Conservation (phyloP, 2,329 filamentous ascomycete genomes). For the Diaporthe destruens region DNA sequence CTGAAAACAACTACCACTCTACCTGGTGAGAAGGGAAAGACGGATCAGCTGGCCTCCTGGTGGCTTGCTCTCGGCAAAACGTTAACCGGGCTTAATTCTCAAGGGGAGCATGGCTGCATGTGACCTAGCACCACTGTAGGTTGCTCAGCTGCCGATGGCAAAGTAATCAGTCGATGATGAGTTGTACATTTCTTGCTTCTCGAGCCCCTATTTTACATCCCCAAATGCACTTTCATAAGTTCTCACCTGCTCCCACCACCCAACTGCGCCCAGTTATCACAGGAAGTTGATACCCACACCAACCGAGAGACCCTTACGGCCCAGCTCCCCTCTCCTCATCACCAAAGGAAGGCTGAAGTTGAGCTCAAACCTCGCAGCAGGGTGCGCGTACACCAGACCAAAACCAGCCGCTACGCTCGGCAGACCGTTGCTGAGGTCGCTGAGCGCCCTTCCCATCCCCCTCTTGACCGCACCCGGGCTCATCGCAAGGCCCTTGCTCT, state of each 20-base stretch:
- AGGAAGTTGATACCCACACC: slow-evolving; percentile 98
- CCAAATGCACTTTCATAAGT: background rate
- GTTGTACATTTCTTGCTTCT: slow-evolving; percentile 1
- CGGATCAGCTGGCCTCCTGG: background rate
- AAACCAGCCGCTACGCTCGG: slow-evolving; percentile 90
- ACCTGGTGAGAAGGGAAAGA: background rate
- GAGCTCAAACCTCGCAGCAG: slow-evolving; percentile 91
- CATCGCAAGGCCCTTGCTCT: slow-evolving; percentile 59
- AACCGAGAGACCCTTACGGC: slow-evolving; percentile 90
- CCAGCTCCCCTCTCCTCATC: slow-evolving; percentile 84
- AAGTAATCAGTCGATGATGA: background rate
- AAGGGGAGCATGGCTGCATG: background rate
- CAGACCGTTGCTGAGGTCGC: slow-evolving; percentile 78
- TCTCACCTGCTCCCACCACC: background rate
- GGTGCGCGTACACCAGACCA: slow-evolving; percentile 94
- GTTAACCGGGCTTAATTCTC: too few species aligned
- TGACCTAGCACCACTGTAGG: background rate
- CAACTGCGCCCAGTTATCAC: slow-evolving; percentile 60
- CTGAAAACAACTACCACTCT: too few species aligned
- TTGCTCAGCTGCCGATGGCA: background rate
- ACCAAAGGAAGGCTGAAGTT: slow-evolving; percentile 94
- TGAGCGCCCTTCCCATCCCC: slow-evolving; percentile 72
- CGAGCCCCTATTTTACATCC: slow-evolving; percentile 27
- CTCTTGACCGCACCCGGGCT: slow-evolving; percentile 62
- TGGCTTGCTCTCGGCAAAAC: background rate